Evolutionary conservation across 1,284 basidiomycete species (phyloP), one percentile per base, ranked within the genome.

Genomic region (Vanrija sp.): DNA sequence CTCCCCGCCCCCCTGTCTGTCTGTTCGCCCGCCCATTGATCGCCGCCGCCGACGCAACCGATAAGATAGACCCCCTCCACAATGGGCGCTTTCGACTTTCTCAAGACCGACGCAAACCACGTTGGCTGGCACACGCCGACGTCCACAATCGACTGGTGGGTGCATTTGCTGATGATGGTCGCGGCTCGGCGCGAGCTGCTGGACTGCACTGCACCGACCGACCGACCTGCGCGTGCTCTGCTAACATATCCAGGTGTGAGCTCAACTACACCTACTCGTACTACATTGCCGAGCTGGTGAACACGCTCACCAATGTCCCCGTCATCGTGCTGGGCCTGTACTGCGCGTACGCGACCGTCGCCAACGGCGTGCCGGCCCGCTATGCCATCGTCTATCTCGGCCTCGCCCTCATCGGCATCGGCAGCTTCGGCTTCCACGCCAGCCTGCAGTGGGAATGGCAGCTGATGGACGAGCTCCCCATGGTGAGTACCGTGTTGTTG

Each of bases 281-380:
- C n/a, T 78, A 72, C 57, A 71, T 78, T 38, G 76, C 78, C 48
- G 75, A 78, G 60, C 72, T 74, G 48, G 57, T 73, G 62, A 77
- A 79, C 62, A 78, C 78, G 8, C 55, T 74, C 59, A 72, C 79
- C 23, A 81, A 81, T 53, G 47, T 78, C 25, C 74, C 79, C 15
- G 78, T 78, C 43, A 72, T 82, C 57, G 46, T 64, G 0, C 54
- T 77, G 0, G 74, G 79, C 7, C 47, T 78, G 3, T 79, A 75
- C 46, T 79, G 76, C 9, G 75, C 44, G 43, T 71, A 38, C 25
- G 61, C 43, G 52, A 60, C 59, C 15, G 6, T 56, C 5, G 21
- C 51, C 15, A 54, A 62, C 19, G 68, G 69, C 6, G 47, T 74
- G 18, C 69, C 69, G 9, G 49, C 14, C 25, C 57, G 71, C 18